These are phyloP conservation scores for slime mould (Dictyostelium discoideum) DNA, from an alignment of 78 protist species.

Conservation along the genomic window DNA sequence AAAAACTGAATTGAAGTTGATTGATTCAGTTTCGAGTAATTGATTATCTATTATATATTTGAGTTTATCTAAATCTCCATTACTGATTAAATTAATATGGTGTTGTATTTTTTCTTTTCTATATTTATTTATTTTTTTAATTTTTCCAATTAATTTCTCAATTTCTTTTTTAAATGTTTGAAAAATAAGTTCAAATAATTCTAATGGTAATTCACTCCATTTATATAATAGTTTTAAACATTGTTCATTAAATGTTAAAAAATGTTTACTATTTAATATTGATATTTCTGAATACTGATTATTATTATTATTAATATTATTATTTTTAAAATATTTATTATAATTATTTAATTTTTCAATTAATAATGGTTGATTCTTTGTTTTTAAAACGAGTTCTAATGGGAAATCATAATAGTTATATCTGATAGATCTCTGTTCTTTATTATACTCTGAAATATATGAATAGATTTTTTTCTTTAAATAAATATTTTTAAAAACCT, in stretches of 20 bases:
- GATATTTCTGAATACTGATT: no score
- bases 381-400: background rate
- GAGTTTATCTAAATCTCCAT: background rate
- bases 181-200: background rate
- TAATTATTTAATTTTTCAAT: background rate
- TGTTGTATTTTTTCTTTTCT: background rate
- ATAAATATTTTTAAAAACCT: background rate
- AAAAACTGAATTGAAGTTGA: background rate
- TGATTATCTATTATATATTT: background rate
- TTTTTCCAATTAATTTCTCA: background rate
- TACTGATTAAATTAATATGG: background rate
- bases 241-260: background rate
- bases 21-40: background rate
- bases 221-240: background rate
- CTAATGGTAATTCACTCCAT: background rate
- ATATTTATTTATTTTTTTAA: background rate
- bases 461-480: background rate
- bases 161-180: background rate
- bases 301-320: no score
- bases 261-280: background rate
- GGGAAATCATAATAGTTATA: conserved; percentile 17
- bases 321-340: background rate
- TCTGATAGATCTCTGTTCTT: background rate
- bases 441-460: background rate
- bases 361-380: background rate